Conservation (phyloP, 768 basidiomycete genomes). For the Pleurotus djamor region DNA sequence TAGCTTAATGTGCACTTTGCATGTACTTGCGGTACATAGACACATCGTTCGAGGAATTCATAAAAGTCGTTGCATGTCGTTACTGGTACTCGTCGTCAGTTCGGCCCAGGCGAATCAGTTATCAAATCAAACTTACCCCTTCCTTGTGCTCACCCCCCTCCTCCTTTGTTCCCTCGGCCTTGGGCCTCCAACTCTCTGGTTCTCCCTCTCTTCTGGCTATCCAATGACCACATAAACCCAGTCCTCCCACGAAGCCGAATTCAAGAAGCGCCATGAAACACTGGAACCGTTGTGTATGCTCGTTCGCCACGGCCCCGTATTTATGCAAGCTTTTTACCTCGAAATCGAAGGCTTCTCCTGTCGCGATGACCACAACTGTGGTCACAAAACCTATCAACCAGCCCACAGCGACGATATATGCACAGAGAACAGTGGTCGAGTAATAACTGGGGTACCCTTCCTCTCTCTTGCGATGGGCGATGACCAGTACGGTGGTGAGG, state of each 20-base stretch:
- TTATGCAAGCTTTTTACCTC: constrained; percentile 15
- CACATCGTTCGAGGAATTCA: background rate
- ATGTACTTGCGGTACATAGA: background rate
- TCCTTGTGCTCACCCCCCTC: background rate
- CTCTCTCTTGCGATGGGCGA: constrained; percentile 21
- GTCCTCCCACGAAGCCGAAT: constrained; percentile 19
- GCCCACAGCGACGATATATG: constrained; percentile 24
- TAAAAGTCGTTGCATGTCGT: background rate
- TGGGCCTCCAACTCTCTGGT: constrained; percentile 24
- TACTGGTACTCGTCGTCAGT: background rate
- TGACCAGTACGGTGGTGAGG: constrained; percentile 21
- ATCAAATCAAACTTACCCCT: background rate
- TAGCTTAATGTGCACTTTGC: background rate
- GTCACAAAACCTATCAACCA: constrained; percentile 28
- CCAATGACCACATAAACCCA: constrained; percentile 23
- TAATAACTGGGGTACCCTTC: constrained; percentile 27
- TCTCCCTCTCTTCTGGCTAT: constrained; percentile 26
- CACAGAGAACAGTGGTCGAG: constrained; percentile 24
- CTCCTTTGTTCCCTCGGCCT: background rate
- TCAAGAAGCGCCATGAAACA: constrained; percentile 24
- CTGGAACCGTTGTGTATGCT: constrained; percentile 25
- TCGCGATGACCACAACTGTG: constrained; percentile 21
- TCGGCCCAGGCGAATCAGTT: background rate
- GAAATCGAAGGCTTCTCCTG: constrained; percentile 12
- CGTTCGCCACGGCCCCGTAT: constrained; percentile 24